phyloP scores from a whole-genome alignment of 148 eudicot genomes.

The Hydrangea macrophylla region DNA sequence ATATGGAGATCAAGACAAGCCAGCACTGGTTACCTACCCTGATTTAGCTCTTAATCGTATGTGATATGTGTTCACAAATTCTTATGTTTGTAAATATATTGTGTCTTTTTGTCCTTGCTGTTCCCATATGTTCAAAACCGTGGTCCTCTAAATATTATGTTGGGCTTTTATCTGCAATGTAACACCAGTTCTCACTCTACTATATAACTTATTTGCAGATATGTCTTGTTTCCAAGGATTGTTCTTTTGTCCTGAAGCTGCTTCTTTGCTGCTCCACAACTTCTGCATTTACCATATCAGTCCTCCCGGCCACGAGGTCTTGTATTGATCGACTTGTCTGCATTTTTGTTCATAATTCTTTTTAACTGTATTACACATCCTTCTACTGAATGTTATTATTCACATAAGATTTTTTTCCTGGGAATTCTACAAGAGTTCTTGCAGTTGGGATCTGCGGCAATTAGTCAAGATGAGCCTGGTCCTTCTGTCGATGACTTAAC shows the following conservation, averaged over 20 bases:
- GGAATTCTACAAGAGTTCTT: constrained; percentile 79
- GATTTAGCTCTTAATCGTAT: constrained; percentile 97
- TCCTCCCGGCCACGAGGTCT: constrained; percentile 71
- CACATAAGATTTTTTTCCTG: constrained; percentile 39
- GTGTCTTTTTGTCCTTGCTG: not conserved
- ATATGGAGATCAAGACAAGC: constrained; percentile 93
- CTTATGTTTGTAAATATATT: not conserved
- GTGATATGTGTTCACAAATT: constrained; percentile 17
- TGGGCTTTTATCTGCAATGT: not conserved
- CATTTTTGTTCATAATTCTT: constrained; percentile 2
- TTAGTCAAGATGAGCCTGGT: constrained; percentile 60
- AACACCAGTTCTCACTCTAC: not conserved
- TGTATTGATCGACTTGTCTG: constrained; percentile 11
- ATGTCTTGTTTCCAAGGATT: constrained; percentile 64
- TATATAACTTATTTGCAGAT: constrained; percentile 26
- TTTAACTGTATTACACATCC: not conserved
- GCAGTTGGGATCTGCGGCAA: constrained; percentile 96
- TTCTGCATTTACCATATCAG: constrained; percentile 61
- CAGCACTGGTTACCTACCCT: constrained; percentile 91
- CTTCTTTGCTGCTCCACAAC: constrained; percentile 58
- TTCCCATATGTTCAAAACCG: not conserved
- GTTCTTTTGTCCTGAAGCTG: constrained; percentile 67
- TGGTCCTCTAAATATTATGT: not conserved
- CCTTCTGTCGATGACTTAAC: constrained; percentile 84
- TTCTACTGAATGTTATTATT: constrained; percentile 31